Base-by-base conservation (phyloP, 306 rosid species). In the Prunus mira region DNA sequence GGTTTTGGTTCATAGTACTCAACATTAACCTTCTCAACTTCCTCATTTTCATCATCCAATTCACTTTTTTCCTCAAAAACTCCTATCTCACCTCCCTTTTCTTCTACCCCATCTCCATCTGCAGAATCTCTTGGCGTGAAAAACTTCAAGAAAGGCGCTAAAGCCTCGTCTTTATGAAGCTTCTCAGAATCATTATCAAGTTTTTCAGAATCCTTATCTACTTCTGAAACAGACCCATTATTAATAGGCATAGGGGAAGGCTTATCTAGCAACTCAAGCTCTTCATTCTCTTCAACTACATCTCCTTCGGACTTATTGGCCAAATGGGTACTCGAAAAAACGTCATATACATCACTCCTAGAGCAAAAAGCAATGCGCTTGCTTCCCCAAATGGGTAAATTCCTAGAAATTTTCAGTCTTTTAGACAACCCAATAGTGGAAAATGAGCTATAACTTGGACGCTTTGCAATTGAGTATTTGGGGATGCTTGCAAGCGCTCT, bases 1-100 rank as follows among this genome's bases (percentile, higher is more conserved):
- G 93, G 92, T 84, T 90, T 92, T 9, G 98, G 97, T 67, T 92
- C 97, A 68, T 95, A 95, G 77, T 95, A 95, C 89, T 92, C 93
- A 58, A 95, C 91, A 67, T 54, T 81, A 20, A 95, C 81, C 81
- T 77, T 88, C 72, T 79, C 76, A 28, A 34, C 80, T 68, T 76
- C 90, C 83, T 84, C 87, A 58, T 28, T 65, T n/a, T 68, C 78
- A 55, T 65, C 84, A 63, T 27, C 82, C 76, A 50, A 50, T 9
- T 64, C 80, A 75, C 47, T 27, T 79, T 79, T 81, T 57, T 72
- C 93, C 58, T 91, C 86, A 55, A 84, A 71, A 71, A 38, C 87
- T 73, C 80, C 81, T 46, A 79, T 19, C 9, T 70, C 80, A 38
- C 58, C 80, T 43, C 57, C 82, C 76, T 77, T 83, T 41, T 79